Evolutionary conservation across 2,329 filamentous ascomycete genomes (phyloP).

Genomic region (Trichocomaceae sp.): DNA sequence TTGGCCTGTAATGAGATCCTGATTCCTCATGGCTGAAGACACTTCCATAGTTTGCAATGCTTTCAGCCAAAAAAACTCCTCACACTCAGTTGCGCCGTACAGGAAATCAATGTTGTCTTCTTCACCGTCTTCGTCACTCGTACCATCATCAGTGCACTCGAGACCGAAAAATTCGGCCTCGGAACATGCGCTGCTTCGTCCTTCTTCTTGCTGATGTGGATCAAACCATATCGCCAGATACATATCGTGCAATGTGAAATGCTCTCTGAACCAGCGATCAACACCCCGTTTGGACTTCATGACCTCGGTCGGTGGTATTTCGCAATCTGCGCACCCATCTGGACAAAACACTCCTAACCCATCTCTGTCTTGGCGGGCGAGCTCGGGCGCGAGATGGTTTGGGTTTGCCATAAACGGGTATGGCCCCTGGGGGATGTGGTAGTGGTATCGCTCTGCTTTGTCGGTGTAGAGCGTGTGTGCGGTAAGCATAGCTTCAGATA

Average conservation of each 20-base stretch:
- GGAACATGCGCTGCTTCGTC: neutral
- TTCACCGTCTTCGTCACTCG: neutral
- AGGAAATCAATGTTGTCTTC: neutral
- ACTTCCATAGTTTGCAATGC: neutral
- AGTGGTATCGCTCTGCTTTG: neutral
- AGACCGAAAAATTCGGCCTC: neutral
- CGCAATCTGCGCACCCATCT: constrained; percentile 7
- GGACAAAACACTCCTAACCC: neutral
- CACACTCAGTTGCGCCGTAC: neutral
- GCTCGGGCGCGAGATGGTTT: neutral
- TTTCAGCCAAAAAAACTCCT: neutral
- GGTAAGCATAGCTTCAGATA: neutral
- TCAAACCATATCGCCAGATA: neutral
- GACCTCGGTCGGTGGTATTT: neutral
- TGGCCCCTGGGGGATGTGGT: neutral
- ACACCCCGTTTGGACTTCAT: neutral
- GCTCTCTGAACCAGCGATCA: neutral
- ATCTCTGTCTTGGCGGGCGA: neutral
- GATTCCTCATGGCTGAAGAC: neutral
- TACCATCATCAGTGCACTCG: neutral
- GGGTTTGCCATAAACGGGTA: constrained; percentile 1
- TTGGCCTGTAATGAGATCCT: neutral
- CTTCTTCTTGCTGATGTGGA: neutral
- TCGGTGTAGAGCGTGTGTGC: neutral
- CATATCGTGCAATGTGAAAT: neutral